Conservation (phyloP, 129 eudicot species). For the Solidago caesia region DNA sequence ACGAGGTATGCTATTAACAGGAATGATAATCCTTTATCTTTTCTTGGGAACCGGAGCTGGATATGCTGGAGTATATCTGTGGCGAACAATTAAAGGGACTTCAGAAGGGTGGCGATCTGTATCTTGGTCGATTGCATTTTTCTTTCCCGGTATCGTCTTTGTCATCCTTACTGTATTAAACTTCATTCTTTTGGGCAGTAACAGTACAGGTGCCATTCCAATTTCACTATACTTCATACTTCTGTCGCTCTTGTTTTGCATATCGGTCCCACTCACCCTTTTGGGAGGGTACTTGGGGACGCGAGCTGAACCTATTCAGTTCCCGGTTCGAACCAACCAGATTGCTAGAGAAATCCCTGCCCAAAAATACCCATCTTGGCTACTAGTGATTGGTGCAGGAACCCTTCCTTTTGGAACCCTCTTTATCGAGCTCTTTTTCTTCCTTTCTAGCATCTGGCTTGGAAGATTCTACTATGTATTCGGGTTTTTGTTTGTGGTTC, state of each 20-base stretch:
- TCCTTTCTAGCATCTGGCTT: constrained; percentile 48
- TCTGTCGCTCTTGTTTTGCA: constrained; percentile 38
- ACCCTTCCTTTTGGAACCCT: constrained; percentile 49
- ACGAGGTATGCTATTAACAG: constrained; percentile 66
- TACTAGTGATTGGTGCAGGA: constrained; percentile 39
- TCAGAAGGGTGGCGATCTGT: constrained; percentile 47
- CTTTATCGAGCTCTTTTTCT: constrained; percentile 41
- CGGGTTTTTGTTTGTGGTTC: constrained; percentile 43
- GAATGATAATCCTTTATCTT: constrained; percentile 67
- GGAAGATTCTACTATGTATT: constrained; percentile 48
- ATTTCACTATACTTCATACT: constrained; percentile 37
- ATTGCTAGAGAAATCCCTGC: constrained; percentile 54
- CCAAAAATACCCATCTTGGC: constrained; percentile 58
- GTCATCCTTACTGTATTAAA: constrained; percentile 32
- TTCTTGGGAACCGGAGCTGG: constrained; percentile 67
- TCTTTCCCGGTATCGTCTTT: constrained; percentile 43
- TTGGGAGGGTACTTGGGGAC: constrained; percentile 45
- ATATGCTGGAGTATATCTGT: constrained; percentile 56
- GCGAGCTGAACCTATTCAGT: constrained; percentile 37
- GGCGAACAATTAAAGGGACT: constrained; percentile 43
- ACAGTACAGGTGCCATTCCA: constrained; percentile 45
- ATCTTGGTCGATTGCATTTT: constrained; percentile 43
- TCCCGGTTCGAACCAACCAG: constrained; percentile 46
- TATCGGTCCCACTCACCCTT: constrained; percentile 44
- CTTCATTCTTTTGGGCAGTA: constrained; percentile 43